A percentile compares a stretch with the other conserved stretches of the same genome.
Evolutionary conservation across 2,329 filamentous ascomycete species (phyloP).

Genomic region (Aspergillus neoniger): DNA sequence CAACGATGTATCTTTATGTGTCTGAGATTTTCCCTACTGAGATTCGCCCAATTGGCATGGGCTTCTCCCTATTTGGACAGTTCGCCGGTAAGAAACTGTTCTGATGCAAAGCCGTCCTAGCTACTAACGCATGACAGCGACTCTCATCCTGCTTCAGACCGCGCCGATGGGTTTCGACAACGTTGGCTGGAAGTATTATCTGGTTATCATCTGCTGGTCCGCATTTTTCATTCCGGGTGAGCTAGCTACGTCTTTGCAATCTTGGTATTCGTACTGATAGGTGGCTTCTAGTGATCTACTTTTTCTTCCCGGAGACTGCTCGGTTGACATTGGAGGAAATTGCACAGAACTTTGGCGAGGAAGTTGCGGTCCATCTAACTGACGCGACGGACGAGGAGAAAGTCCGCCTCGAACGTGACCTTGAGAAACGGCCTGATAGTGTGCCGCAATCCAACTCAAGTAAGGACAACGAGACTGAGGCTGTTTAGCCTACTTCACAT

Average conservation of each 20-base stretch:
- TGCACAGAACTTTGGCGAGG: slow-evolving; percentile 52
- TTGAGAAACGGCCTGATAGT: slow-evolving; percentile 3
- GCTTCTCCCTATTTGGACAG: slow-evolving; percentile 54
- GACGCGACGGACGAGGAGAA: slow-evolving; percentile 47
- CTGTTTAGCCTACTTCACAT: background rate
- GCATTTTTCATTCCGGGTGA: slow-evolving; percentile 44
- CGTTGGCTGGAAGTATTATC: slow-evolving; percentile 55
- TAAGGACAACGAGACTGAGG: background rate
- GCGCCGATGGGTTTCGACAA: slow-evolving; percentile 47
- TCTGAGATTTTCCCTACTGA: slow-evolving; percentile 53
- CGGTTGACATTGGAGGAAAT: slow-evolving; percentile 51
- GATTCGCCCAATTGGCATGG: slow-evolving; percentile 55
- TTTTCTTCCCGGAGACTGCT: slow-evolving; percentile 49
- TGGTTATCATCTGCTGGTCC: slow-evolving; percentile 51
- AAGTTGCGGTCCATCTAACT: slow-evolving; percentile 51
- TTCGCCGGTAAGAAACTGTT: slow-evolving; percentile 39
- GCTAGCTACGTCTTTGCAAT: background rate
- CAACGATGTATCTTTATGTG: slow-evolving; percentile 51
- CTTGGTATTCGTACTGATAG: slow-evolving; percentile 6
- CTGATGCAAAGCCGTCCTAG: too few relatives aligned
- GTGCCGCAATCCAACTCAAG: background rate
- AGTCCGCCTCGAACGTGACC: slow-evolving; percentile 18
- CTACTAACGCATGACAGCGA: slow-evolving; percentile 31
- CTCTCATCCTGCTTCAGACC: slow-evolving; percentile 53
- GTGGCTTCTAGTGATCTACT: slow-evolving; percentile 41